phyloP scores from a whole-genome alignment of 164 flowering plant genomes.

The Protea cynaroides region DNA sequence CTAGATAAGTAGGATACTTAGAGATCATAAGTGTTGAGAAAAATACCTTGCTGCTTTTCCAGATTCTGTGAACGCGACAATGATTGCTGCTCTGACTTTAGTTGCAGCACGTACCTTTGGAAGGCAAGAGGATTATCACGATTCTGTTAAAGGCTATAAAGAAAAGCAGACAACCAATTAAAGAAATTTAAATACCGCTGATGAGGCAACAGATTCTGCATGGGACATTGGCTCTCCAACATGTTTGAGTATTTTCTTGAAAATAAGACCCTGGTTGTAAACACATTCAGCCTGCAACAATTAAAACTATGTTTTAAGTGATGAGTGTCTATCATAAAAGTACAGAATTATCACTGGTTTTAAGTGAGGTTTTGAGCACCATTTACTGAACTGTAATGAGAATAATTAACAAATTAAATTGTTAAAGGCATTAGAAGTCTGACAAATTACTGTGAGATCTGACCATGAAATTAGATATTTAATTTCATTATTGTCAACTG shows the following conservation, averaged over 20 bases:
- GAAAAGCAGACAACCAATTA: not conserved
- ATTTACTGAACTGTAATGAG: too few relatives aligned
- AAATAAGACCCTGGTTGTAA: constrained; percentile 36
- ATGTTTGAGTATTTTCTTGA: constrained; percentile 29
- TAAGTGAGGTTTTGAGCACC: too few relatives aligned
- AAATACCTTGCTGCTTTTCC: constrained; percentile 50
- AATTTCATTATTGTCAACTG: too few relatives aligned
- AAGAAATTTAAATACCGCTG: constrained; percentile 36
- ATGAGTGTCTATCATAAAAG: not conserved
- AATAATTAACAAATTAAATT: too few relatives aligned
- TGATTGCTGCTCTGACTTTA: constrained; percentile 43
- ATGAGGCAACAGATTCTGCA: constrained; percentile 51
- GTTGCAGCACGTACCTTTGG: constrained; percentile 39
- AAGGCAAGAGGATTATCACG: not conserved
- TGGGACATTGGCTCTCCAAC: constrained; percentile 45
- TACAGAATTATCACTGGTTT: too few relatives aligned
- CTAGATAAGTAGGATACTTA: not conserved
- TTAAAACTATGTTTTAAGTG: not conserved
- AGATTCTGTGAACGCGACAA: constrained; percentile 45
- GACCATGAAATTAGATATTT: too few relatives aligned
- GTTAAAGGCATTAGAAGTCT: too few relatives aligned
- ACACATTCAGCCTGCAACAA: constrained; percentile 44
- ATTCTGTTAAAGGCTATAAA: not conserved
- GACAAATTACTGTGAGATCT: too few relatives aligned
- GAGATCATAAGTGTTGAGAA: not conserved